phyloP scores from a whole-genome alignment of 345 rosid species.

The Eucalyptus curtisii region DNA sequence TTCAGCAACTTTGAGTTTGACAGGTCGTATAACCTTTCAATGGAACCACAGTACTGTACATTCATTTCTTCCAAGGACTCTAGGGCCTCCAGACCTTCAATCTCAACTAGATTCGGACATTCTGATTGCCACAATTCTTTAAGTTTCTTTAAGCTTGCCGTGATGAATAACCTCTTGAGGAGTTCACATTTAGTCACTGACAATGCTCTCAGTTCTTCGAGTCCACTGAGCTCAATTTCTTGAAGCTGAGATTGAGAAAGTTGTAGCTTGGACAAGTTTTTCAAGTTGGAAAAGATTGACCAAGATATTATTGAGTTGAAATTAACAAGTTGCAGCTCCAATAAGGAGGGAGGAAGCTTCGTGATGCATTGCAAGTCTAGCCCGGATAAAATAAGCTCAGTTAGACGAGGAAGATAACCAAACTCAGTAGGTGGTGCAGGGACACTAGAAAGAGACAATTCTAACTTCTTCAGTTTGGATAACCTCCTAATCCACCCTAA shows the following conservation, averaged over 20 bases:
- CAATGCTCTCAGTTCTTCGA: background rate
- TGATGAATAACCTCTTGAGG: background rate
- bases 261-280: background rate
- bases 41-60: background rate
- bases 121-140: background rate
- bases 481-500: background rate
- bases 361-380: background rate
- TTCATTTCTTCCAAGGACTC: background rate
- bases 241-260: background rate
- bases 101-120: background rate
- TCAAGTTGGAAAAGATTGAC: background rate
- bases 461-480: background rate
- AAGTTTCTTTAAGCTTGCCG: background rate
- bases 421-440: background rate
- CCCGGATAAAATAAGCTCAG: background rate
- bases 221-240: background rate
- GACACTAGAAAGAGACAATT: background rate
- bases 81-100: background rate
- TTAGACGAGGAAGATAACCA: background rate
- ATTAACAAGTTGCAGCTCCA: background rate
- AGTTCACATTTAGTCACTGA: background rate
- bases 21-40: background rate
- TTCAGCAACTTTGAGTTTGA: background rate
- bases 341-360: background rate
- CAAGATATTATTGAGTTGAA: background rate